These are phyloP conservation scores for Erysiphe pisi DNA, from an alignment of 2,329 filamentous ascomycete genomes.

Conservation along the genomic window DNA sequence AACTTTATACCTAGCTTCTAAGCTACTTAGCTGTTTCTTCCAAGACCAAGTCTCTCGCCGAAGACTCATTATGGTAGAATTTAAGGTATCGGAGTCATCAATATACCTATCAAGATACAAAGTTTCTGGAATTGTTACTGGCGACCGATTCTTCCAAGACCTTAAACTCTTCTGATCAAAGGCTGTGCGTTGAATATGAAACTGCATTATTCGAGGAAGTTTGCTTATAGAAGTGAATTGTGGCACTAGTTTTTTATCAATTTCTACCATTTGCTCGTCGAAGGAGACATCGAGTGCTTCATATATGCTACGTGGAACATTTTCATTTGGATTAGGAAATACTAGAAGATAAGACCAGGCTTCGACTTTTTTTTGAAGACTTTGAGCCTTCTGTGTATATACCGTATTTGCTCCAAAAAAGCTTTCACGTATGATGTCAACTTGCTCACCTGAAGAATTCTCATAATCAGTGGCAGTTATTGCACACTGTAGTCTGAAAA, in stretches of 20 bases:
- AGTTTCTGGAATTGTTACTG: slow-evolving; percentile 66
- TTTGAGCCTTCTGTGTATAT: slow-evolving; percentile 46
- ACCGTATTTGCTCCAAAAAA: slow-evolving; percentile 54
- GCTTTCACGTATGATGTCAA: slow-evolving; percentile 65
- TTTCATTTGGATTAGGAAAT: slow-evolving; percentile 42
- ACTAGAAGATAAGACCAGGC: slow-evolving; percentile 48
- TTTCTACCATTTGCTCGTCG: slow-evolving; percentile 63
- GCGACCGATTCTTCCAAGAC: slow-evolving; percentile 62
- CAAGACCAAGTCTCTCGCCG: slow-evolving; percentile 65
- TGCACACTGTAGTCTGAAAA: slow-evolving; percentile 81
- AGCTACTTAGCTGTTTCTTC: slow-evolving; percentile 50
- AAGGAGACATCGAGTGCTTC: slow-evolving; percentile 77
- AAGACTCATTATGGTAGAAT: slow-evolving; percentile 50
- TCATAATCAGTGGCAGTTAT: slow-evolving; percentile 61
- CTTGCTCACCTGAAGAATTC: slow-evolving; percentile 58
- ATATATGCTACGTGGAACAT: slow-evolving; percentile 56
- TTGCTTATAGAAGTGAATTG: slow-evolving; percentile 61
- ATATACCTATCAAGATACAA: slow-evolving; percentile 85
- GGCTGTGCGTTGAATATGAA: slow-evolving; percentile 75
- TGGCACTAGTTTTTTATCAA: slow-evolving; percentile 49
- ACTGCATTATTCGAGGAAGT: slow-evolving; percentile 76
- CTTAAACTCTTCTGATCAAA: slow-evolving; percentile 52
- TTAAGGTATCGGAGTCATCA: slow-evolving; percentile 46
- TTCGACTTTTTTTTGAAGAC: slow-evolving; percentile 40
- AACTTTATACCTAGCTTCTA: slow-evolving; percentile 40